These are phyloP conservation scores for Xerocomus spinulosus DNA, from an alignment of 768 basidiomycete species.

Conservation along the genomic window DNA sequence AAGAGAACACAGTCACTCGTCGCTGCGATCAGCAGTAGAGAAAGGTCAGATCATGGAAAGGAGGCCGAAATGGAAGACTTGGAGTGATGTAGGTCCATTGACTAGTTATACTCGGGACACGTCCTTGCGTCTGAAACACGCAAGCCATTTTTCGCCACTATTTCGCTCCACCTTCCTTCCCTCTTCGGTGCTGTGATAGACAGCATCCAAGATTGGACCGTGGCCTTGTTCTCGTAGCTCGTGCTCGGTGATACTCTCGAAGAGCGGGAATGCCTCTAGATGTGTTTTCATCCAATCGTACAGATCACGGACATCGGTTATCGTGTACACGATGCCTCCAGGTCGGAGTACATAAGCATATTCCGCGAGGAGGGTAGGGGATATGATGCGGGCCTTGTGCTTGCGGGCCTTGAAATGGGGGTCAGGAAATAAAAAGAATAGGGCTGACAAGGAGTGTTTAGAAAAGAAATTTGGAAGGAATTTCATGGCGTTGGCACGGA, in stretches of 20 bases:
- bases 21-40: slow-evolving; percentile 51
- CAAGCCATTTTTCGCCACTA: slow-evolving; percentile 85
- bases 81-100: slow-evolving; percentile 29
- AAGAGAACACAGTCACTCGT: slow-evolving; percentile 59
- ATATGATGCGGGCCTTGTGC: slow-evolving; percentile 98
- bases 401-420: slow-evolving; percentile 98
- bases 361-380: slow-evolving; percentile 94
- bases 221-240: slow-evolving; percentile 72
- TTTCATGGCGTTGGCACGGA: slow-evolving; percentile 98
- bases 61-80: slow-evolving; percentile 38
- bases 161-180: slow-evolving; percentile 96
- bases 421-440: slow-evolving; percentile 99
- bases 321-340: slow-evolving; percentile 96
- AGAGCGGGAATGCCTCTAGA: slow-evolving; percentile 82
- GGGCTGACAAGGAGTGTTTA: slow-evolving; percentile 83
- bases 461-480: slow-evolving; percentile 95
- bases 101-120: slow-evolving; percentile 7
- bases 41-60: slow-evolving; percentile 30
- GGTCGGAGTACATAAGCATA: slow-evolving; percentile 91
- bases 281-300: slow-evolving; percentile 95
- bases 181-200: slow-evolving; percentile 88
- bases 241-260: slow-evolving; percentile 73
- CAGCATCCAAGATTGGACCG: slow-evolving; percentile 74
- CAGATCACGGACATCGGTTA: slow-evolving; percentile 93
- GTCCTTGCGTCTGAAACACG: slow-evolving; percentile 73